Conservation (phyloP, 192 early-diverging fungal species). For the Chytriomyces confervae region DNA sequence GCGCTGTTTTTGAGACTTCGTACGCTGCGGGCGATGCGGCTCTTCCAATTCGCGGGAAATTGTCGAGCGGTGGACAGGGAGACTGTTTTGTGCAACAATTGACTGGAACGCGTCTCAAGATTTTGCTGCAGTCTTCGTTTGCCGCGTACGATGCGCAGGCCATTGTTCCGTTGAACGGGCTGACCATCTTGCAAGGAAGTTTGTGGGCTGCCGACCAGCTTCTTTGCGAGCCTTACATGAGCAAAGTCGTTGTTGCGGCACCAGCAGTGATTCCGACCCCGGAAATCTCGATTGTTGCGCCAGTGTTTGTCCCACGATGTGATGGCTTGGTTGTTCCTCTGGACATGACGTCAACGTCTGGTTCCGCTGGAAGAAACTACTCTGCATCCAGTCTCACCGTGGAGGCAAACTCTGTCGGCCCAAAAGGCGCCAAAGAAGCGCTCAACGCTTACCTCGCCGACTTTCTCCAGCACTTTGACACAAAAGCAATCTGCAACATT, state of each 20-base stretch:
- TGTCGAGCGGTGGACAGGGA: neutral
- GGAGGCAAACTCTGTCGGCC: neutral
- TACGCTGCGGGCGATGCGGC: neutral
- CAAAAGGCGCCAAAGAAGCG: neutral
- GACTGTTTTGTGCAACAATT: slow-evolving; percentile 34
- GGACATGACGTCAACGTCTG: slow-evolving; percentile 26
- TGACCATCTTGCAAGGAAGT: slow-evolving; percentile 9
- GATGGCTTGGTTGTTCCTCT: slow-evolving; percentile 14
- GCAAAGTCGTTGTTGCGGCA: slow-evolving; percentile 4
- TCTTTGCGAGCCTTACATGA: neutral
- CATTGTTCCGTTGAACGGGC: slow-evolving; percentile 13
- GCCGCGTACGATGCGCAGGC: slow-evolving; percentile 24
- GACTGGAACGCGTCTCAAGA: slow-evolving; percentile 22
- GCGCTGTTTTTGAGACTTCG: slow-evolving; percentile 21
- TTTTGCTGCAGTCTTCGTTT: slow-evolving; percentile 22
- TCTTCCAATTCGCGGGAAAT: slow-evolving; percentile 29
- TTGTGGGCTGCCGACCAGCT: slow-evolving; percentile 26
- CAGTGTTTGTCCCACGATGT: slow-evolving; percentile 20
- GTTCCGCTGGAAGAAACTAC: slow-evolving; percentile 35
- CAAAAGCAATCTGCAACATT: slow-evolving; percentile 8
- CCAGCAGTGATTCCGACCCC: slow-evolving; percentile 23
- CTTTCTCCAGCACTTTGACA: slow-evolving; percentile 11
- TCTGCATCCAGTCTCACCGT: neutral
- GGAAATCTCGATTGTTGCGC: slow-evolving; percentile 24
- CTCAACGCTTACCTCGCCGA: slow-evolving; percentile 2